These are phyloP conservation scores for Hordeum marinum DNA, from an alignment of 176 grass and related monocot species.

Conservation along the genomic window DNA sequence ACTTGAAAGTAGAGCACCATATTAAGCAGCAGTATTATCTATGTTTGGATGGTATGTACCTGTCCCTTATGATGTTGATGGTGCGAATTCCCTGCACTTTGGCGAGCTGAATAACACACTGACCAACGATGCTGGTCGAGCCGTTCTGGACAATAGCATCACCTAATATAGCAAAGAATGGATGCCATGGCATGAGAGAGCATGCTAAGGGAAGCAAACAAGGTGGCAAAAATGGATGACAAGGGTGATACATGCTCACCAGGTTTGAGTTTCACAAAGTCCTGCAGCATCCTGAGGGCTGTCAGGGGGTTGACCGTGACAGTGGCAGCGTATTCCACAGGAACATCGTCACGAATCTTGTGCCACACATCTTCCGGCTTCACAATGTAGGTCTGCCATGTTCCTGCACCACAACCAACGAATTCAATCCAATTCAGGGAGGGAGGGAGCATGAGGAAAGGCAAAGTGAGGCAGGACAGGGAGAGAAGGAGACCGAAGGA, in stretches of 20 bases:
- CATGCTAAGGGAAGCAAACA: background rate
- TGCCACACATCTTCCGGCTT: slow-evolving; percentile 65
- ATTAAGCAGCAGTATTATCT: background rate
- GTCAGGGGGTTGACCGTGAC: slow-evolving; percentile 82
- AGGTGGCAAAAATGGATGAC: background rate
- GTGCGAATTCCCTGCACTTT: slow-evolving; percentile 53
- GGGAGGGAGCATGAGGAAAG: background rate
- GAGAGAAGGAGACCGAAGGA: slow-evolving; percentile 52
- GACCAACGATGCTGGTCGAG: slow-evolving; percentile 82
- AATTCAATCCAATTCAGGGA: background rate
- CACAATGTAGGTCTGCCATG: slow-evolving; percentile 81
- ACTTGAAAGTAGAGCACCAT: background rate
- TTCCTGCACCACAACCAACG: slow-evolving; percentile 27
- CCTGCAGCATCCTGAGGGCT: slow-evolving; percentile 65
- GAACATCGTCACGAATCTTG: slow-evolving; percentile 63
- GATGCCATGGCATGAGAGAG: background rate
- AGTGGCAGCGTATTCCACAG: slow-evolving; percentile 74
- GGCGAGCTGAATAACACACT: slow-evolving; percentile 83
- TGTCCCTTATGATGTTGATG: slow-evolving; percentile 92
- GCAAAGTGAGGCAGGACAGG: background rate
- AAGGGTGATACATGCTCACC: slow-evolving; percentile 25
- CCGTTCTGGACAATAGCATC: slow-evolving; percentile 87
- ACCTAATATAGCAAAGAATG: slow-evolving; percentile 33
- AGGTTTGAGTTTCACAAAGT: slow-evolving; percentile 65
- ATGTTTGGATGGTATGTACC: slow-evolving; percentile 23